Conservation (phyloP, 805 yeast genomes). For the Torulaspora delbrueckii region DNA sequence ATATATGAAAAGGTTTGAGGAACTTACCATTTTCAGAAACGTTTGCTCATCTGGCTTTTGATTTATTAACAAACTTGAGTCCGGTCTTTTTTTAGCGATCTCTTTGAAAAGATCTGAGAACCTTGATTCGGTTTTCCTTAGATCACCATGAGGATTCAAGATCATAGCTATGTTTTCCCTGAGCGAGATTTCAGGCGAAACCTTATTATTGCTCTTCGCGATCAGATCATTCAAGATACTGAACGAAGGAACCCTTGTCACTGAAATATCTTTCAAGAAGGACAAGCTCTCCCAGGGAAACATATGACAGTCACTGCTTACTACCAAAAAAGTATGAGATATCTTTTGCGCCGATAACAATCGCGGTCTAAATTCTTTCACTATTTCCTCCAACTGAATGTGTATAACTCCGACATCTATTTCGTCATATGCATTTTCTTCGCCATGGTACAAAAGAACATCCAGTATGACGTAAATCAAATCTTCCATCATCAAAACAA, state of each 20-base stretch:
- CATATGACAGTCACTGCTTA: constrained; percentile 57
- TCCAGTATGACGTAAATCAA: constrained; percentile 59
- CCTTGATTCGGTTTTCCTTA: constrained; percentile 56
- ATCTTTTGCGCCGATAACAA: constrained; percentile 9
- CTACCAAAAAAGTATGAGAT: constrained; percentile 62
- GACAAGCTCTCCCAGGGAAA: constrained; percentile 91
- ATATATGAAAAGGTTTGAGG: constrained; percentile 57
- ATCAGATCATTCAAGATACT: constrained; percentile 39
- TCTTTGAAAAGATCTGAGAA: constrained; percentile 44
- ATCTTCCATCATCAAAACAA: constrained; percentile 50
- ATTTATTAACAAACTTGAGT: constrained; percentile 55
- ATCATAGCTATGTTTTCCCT: constrained; percentile 50
- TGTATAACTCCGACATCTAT: constrained; percentile 54
- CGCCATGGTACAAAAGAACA: constrained; percentile 57
- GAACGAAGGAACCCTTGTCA: constrained; percentile 73
- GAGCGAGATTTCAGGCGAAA: constrained; percentile 20
- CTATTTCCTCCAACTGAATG: constrained; percentile 46
- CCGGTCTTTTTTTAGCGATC: constrained; percentile 21
- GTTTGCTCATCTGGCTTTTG: constrained; percentile 53
- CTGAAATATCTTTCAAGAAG: constrained; percentile 47
- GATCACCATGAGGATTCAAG: constrained; percentile 79
- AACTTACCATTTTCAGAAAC: constrained; percentile 41
- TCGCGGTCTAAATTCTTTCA: constrained; percentile 34
- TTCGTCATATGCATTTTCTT: constrained; percentile 59
- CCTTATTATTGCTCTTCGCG: constrained; percentile 20